phyloP scores from a whole-genome alignment of 805 yeast species.

The Candida succiphila region DNA sequence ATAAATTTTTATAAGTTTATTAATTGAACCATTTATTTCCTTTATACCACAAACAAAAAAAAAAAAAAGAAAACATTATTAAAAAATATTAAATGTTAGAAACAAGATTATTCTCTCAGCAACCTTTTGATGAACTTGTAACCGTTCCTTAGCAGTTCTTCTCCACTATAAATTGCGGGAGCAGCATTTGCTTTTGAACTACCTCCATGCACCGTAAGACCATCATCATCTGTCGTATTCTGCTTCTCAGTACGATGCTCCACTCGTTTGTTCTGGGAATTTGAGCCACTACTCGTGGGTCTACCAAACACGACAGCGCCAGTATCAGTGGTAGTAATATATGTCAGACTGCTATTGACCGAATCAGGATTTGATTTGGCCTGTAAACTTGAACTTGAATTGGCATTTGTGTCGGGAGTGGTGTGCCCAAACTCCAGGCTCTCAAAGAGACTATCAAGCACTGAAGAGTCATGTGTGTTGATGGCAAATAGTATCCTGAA shows the following conservation, averaged over 20 bases:
- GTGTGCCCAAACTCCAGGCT: constrained; percentile 9
- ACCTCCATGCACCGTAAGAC: neutral
- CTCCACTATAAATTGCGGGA: constrained; percentile 11
- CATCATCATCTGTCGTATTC: neutral
- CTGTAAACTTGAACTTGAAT: neutral
- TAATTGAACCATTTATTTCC: neutral
- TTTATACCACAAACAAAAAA: neutral
- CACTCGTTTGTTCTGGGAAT: neutral
- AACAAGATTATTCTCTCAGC: constrained; percentile 13
- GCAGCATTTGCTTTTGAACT: neutral
- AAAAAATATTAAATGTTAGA: neutral
- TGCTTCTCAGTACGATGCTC: neutral
- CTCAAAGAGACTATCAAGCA: constrained; percentile 17
- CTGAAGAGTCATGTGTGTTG: constrained; percentile 14
- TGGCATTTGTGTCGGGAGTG: no score
- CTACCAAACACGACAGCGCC: constrained; percentile 13
- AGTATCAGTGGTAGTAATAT: constrained; percentile 15
- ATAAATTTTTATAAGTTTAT: no score
- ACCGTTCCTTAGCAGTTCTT: constrained; percentile 23
- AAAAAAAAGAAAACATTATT: neutral
- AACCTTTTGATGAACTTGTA: constrained; percentile 32
- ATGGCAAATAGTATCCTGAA: constrained; percentile 26
- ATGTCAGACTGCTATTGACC: constrained; percentile 14
- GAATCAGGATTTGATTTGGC: constrained; percentile 1
- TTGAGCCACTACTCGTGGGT: neutral